A percentile compares a stretch with the other conserved stretches of the same genome.
phyloP scores from a whole-genome alignment of 2,329 filamentous ascomycete genomes.

The Fusarium torulosum region DNA sequence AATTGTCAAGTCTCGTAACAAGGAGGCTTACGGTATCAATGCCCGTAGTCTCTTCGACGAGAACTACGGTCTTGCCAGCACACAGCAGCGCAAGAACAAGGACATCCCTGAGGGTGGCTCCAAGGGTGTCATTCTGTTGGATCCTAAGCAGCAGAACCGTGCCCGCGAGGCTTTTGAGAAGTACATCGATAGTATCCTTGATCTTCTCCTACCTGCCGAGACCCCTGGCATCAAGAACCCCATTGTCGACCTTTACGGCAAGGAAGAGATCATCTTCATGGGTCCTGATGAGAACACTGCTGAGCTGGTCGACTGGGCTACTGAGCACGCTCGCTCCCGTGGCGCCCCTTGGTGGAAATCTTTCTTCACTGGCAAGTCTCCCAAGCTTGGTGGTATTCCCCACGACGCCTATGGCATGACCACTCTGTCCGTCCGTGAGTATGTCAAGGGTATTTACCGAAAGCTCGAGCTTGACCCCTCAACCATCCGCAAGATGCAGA shows the following conservation, averaged over 20 bases:
- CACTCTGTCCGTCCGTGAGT: slow-evolving; percentile 94
- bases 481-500: slow-evolving; percentile 93
- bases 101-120: slow-evolving; percentile 98
- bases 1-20: slow-evolving; percentile 97
- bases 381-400: slow-evolving; percentile 93
- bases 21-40: slow-evolving; percentile 96
- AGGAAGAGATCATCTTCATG: slow-evolving; percentile 98
- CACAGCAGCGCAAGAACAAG: slow-evolving; percentile 99
- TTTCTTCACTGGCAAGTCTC: slow-evolving; percentile 99
- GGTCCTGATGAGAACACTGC: slow-evolving; percentile 99
- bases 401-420: slow-evolving; percentile 99
- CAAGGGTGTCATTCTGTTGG: slow-evolving; percentile 96
- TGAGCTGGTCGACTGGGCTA: slow-evolving; percentile 98
- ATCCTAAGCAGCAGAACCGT: slow-evolving; percentile 94
- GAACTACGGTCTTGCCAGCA: slow-evolving; percentile 98
- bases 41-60: slow-evolving; percentile 97
- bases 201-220: slow-evolving; percentile 87
- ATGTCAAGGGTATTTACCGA: slow-evolving; percentile 95
- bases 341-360: slow-evolving; percentile 99
- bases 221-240: slow-evolving; percentile 99
- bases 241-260: slow-evolving; percentile 93
- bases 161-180: slow-evolving; percentile 95
- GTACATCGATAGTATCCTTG: slow-evolving; percentile 98
- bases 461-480: slow-evolving; percentile 91
- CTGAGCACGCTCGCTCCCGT: slow-evolving; percentile 86